phyloP scores from a whole-genome alignment of 208 protist genomes.

The Acanthamoeba castellanii region DNA sequence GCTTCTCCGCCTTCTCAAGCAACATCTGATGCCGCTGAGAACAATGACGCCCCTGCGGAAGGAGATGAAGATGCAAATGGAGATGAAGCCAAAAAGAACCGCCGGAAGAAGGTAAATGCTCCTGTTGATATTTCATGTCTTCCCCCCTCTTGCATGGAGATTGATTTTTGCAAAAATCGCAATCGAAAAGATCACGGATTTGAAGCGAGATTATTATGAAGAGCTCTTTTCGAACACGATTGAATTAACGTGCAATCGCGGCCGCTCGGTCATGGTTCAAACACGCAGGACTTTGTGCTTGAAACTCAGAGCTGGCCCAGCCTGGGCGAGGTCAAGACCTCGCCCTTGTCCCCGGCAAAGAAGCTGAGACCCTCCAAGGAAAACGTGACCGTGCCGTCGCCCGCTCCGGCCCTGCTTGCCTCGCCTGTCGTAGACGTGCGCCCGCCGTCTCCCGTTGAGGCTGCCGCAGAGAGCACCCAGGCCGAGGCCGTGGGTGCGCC shows the following conservation, averaged over 20 bases:
- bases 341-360: not conserved
- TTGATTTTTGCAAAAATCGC: not conserved
- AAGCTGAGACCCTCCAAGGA: conserved; percentile 4
- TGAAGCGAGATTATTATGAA: not conserved
- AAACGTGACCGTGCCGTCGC: not conserved
- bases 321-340: conserved; percentile 44
- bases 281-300: not conserved
- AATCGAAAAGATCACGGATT: not conserved
- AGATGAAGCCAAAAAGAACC: not conserved
- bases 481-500: not conserved
- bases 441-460: not conserved
- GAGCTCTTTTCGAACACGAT: too few species aligned
- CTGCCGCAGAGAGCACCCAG: not conserved
- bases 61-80: not conserved
- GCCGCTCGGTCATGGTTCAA: too few species aligned
- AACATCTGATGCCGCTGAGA: not conserved
- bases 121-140: not conserved
- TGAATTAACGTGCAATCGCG: too few species aligned
- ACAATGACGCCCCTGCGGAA: not conserved
- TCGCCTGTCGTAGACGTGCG: not conserved
- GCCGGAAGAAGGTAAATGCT: not conserved
- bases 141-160: not conserved
- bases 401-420: not conserved
- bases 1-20: not conserved
- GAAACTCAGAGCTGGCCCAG: conserved; percentile 45